Base-by-base conservation (phyloP, 1,139 yeast species). In the Blastobotrys aristatus region DNA sequence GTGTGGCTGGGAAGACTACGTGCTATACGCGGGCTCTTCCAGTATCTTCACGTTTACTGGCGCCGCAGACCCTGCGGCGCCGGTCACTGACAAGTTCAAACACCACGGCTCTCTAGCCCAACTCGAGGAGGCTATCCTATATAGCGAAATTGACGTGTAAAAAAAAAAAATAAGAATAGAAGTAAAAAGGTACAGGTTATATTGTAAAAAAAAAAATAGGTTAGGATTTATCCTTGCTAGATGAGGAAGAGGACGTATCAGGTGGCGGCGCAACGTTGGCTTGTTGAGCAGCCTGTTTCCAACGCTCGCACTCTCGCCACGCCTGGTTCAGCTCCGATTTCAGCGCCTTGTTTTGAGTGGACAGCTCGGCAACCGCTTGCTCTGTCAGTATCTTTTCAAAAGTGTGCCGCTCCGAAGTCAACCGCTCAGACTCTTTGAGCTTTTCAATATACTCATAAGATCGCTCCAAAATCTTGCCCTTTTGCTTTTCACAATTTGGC, bases 371-470 rank as follows among this genome's bases (percentile, higher is more conserved):
- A 48, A 89, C 84, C 5, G 92, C 90, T 67, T 92, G 97, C 64
- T 90, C 97, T 40, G 94, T 83, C 56, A 89, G 76, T 53, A 92
- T 74, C 69, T 89, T 90, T 64, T 90, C 97, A 62, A 90, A 75
- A 4, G 97, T 89, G 87, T 95, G 86, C 70, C 92, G 90, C 65
- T 90, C 96, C 60, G 87, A 83, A 62, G 86, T 84, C 59, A 83
- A 82, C 63, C 82, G 82, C 67, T 88, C 97, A 58, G 86, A 85
- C 58, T 85, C 95, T 67, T 89, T 87, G 62, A 92, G 76, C 67
- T 92, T 79, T 64, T 84, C 81, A 63, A 92, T 92, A 63, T 84
- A 88, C 61, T 88, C 96, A 37, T 87, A 92, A 2, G 96, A 95
- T 52, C 92, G 77, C 62, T 81, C 84, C 58, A 92, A 74, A 51